Conservation (phyloP, 208 protist species). For the Perkinsela sp. region DNA sequence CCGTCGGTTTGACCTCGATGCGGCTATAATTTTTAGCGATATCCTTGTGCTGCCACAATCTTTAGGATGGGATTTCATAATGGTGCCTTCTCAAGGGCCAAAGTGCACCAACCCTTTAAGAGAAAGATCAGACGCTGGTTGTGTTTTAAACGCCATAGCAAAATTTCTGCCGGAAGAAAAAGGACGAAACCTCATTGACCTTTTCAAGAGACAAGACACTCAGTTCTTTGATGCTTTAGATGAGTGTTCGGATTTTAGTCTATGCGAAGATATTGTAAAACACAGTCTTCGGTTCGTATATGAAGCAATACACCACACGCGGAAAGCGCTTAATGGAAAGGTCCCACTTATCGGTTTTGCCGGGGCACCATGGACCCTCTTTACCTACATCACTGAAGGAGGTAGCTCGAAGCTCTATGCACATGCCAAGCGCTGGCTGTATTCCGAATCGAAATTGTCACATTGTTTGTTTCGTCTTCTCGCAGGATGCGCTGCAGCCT, state of each 20-base stretch:
- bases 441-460: constrained; percentile 10
- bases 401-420: constrained; percentile 13
- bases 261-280: neutral
- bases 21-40: constrained; percentile 64
- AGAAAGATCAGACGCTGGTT: neutral
- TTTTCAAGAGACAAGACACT: neutral
- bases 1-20: constrained; percentile 33
- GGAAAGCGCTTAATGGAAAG: constrained; percentile 13
- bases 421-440: constrained; percentile 26
- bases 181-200: constrained; percentile 3
- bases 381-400: constrained; percentile 46
- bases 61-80: constrained; percentile 28
- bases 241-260: neutral
- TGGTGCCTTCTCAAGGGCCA: constrained; percentile 23
- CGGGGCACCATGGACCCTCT: constrained; percentile 44
- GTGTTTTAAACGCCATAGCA: neutral
- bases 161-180: neutral
- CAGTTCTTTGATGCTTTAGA: constrained; percentile 5
- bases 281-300: constrained; percentile 18
- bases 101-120: constrained; percentile 13
- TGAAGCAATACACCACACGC: constrained; percentile 32
- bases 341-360: constrained; percentile 54
- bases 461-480: constrained; percentile 14
- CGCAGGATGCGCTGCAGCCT: constrained; percentile 11
- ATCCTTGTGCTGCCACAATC: constrained; percentile 61